Conservation (phyloP, 805 yeast genomes). For the Starmerella stellata region DNA sequence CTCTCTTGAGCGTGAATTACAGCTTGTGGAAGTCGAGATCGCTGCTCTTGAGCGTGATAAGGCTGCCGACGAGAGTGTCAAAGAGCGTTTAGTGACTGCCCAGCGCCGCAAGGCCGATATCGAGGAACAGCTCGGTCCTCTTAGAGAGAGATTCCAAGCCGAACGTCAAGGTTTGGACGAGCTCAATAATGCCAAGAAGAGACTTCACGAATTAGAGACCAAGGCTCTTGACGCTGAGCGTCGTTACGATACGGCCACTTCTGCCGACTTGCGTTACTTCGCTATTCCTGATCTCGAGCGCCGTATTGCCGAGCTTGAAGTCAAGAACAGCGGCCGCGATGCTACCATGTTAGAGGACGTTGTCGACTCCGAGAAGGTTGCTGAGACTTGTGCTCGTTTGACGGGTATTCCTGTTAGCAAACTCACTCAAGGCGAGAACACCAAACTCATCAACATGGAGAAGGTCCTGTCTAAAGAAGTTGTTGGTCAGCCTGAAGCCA, state of each 20-base stretch:
- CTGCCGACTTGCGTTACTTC: conserved; percentile 90
- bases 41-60: conserved; percentile 92
- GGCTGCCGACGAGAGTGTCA: conserved; percentile 64
- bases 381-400: conserved; percentile 92
- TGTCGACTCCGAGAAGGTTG: conserved; percentile 78
- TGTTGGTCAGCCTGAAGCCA: conserved; percentile 92
- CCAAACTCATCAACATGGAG: conserved; percentile 90
- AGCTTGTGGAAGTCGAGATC: conserved; percentile 83
- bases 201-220: conserved; percentile 76
- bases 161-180: conserved; percentile 87
- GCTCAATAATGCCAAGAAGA: conserved; percentile 72
- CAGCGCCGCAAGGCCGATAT: conserved; percentile 60
- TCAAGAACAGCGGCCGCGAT: conserved; percentile 49
- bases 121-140: conserved; percentile 69
- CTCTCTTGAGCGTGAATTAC: conserved; percentile 78
- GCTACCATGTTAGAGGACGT: conserved; percentile 67
- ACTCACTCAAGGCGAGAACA: conserved; percentile 85
- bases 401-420: conserved; percentile 95
- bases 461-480: conserved; percentile 61
- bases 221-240: conserved; percentile 95
- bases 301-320: conserved; percentile 58
- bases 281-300: conserved; percentile 85
- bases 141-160: conserved; percentile 65
- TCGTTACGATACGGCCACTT: conserved; percentile 82
- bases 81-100: conserved; percentile 69